phyloP scores from a whole-genome alignment of 345 rosid species.

The Arabis hirsuta region DNA sequence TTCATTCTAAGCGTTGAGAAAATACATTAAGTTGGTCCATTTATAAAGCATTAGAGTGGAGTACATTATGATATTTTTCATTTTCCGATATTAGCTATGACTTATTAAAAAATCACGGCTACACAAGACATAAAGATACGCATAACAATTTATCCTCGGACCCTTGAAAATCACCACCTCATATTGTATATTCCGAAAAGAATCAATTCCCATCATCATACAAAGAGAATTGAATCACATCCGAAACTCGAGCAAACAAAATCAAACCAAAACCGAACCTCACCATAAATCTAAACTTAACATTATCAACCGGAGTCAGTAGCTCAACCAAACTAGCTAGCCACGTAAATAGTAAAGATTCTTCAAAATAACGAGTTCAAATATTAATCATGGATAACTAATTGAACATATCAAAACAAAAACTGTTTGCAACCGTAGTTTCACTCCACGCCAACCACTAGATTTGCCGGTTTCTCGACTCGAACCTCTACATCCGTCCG shows the following conservation, averaged over 20 bases:
- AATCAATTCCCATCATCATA: not conserved
- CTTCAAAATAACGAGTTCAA: no score
- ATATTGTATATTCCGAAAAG: not conserved
- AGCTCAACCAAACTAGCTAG: no score
- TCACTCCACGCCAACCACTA: conserved; percentile 43
- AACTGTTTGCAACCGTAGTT: conserved; percentile 25
- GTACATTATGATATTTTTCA: not conserved
- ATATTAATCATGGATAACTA: no score
- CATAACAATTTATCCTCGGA: not conserved
- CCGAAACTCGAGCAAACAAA: not conserved
- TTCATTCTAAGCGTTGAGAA: conserved; percentile 18
- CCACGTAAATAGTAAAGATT: no score
- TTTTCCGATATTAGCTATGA: not conserved
- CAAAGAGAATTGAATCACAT: not conserved
- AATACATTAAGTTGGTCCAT: not conserved
- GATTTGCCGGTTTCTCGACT: conserved; percentile 33
- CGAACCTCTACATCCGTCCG: conserved; percentile 35
- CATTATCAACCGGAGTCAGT: no score
- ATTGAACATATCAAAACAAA: conserved; percentile 51
- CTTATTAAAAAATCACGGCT: not conserved
- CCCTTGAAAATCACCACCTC: not conserved
- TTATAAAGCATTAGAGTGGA: conserved; percentile 10
- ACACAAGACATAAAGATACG: not conserved
- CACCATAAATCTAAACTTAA: not conserved
- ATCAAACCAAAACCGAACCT: conserved; percentile 11